Base-by-base conservation (phyloP, 208 protist species). In the Herpetomonas tarakana region DNA sequence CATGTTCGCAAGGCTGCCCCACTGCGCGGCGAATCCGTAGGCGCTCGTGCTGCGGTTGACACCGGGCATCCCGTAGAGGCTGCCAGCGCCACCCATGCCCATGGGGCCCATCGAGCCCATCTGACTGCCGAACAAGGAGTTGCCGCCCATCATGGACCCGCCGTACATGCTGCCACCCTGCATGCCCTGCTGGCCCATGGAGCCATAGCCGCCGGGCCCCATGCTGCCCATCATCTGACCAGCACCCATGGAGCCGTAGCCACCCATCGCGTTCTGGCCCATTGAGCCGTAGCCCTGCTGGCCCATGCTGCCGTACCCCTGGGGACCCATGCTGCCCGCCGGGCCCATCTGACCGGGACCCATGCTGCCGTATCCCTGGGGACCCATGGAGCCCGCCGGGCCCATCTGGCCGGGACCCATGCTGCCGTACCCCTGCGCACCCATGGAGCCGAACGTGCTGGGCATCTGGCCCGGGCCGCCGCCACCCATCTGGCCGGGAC, bases 1-100 rank as follows among this genome's bases (percentile, higher is more conserved):
- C 65, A 87, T 79, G 64, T 83, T 79, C 24, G 68, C 68, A 22
- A 91, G 67, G 49, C 70, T 87, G 54, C 68, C 73, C 80, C 83
- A 91, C 71, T 86, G 77, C 24, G 74, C 64, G 3, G 71, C 74
- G 31, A 83, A 74, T 56, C 72, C 74, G 61, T 77, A 70, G 14
- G 72, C 61, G 58, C 72, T 85, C 25, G 64, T 75, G 12, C 12
- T 50, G 50, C 61, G 52, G 27, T 29, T 60, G 25, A 47, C 39
- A 22, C 58, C 50, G 19, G 31, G 38, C 58, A 58, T 71, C 7
- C 53, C 52, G 50, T 71, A 70, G 24, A 71, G 47, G 52, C 57
- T 68, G 50, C 69, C 66, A 30, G 29, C 45, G 14, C 60, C 53
- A 12, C 25, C 12, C 6, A 27, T 38, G 46, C 11, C 35, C 16